These are phyloP conservation scores for Pestalotiopsis sp. DNA, from an alignment of 2,329 filamentous ascomycete species.

Conservation along the genomic window DNA sequence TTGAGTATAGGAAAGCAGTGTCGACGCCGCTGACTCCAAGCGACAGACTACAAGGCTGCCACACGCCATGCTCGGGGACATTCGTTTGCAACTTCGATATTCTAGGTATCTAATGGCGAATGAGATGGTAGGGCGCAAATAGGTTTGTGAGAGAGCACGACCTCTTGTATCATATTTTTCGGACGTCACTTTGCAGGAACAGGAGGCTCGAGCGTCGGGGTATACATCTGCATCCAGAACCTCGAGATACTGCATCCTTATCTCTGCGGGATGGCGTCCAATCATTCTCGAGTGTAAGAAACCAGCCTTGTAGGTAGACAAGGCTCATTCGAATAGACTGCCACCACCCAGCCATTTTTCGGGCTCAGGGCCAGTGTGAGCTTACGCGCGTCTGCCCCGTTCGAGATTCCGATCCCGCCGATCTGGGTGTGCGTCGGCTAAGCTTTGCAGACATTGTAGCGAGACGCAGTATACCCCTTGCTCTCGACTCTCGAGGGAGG, in stretches of 20 bases:
- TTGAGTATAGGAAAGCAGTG: not conserved
- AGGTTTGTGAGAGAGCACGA: not conserved
- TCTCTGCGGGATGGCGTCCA: not conserved
- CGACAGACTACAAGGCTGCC: not conserved
- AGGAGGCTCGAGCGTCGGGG: slow-evolving; percentile 1
- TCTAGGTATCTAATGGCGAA: not conserved
- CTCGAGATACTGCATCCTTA: not conserved
- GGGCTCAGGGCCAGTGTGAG: not conserved
- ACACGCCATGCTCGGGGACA: not conserved
- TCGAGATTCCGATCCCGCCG: not conserved
- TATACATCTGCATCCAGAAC: not conserved
- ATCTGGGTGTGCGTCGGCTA: not conserved
- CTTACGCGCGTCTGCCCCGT: not conserved
- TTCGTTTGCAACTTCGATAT: not conserved
- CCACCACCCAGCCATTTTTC: not conserved
- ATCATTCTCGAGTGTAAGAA: not conserved
- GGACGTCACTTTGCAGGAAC: not conserved
- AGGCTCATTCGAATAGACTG: not conserved
- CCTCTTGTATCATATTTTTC: not conserved
- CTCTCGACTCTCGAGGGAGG: not conserved
- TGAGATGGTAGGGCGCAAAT: not conserved
- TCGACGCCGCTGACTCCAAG: not conserved
- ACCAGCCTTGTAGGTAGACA: slow-evolving; percentile 3
- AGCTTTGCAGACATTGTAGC: not conserved
- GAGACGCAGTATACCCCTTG: not conserved